Percentiles rank a stretch among this genome's conserved stretches.
Evolutionary conservation across 2,329 filamentous ascomycete species (phyloP).

Genomic region (Lachnellula suecica): DNA sequence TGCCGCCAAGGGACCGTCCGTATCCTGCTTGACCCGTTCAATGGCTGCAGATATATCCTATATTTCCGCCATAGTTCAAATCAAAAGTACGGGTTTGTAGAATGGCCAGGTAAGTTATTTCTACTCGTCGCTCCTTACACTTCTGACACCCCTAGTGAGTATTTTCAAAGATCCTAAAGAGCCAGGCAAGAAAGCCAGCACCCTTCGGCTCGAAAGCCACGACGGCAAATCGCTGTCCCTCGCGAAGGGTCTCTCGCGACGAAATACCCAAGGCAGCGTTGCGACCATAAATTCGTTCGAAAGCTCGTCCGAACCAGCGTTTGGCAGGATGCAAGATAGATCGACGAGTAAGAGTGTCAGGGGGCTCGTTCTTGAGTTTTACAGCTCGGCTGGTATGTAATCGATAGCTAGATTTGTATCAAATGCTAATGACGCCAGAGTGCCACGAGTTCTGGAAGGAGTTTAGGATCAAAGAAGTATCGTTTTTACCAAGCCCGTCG

Average conservation of each 20-base stretch:
- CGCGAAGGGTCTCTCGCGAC: conserved; percentile 6
- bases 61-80: conserved; percentile 20
- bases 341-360: conserved; percentile 4
- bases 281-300: conserved; percentile 17
- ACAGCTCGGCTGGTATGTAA: conserved; percentile 12
- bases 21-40: conserved; percentile 19
- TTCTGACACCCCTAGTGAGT: conserved; percentile 2
- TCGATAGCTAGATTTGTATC: neutral
- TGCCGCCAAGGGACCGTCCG: conserved; percentile 16
- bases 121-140: neutral
- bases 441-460: conserved; percentile 18
- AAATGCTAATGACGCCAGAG: conserved; percentile 1
- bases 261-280: conserved; percentile 18
- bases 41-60: conserved; percentile 12
- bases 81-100: conserved; percentile 20
- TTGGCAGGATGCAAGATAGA: conserved; percentile 7
- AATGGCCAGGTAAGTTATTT: conserved; percentile 19
- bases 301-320: conserved; percentile 9
- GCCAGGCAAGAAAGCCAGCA: conserved; percentile 11
- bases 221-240: conserved; percentile 14
- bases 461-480: conserved; percentile 8
- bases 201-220: conserved; percentile 11
- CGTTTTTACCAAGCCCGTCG: neutral
- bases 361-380: conserved; percentile 19
- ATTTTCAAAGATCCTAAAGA: conserved; percentile 18